Percentiles rank a stretch among this genome's conserved stretches.
These are phyloP conservation scores for Citrus sp. DNA, from an alignment of 345 rosid genomes.

Conservation along the genomic window DNA sequence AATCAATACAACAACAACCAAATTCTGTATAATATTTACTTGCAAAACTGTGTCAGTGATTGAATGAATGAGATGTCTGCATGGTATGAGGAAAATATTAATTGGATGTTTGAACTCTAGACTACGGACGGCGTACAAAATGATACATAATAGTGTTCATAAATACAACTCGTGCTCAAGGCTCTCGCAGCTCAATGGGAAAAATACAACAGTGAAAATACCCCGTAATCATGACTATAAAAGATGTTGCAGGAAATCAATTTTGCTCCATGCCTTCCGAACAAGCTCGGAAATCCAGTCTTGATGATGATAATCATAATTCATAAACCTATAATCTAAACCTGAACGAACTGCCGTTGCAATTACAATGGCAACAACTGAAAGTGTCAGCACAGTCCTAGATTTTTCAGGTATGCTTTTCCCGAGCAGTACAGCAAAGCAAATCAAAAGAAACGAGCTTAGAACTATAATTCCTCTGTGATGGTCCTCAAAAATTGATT, in stretches of 20 bases:
- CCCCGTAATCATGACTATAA: neutral
- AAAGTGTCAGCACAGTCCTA: neutral
- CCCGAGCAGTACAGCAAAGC: neutral
- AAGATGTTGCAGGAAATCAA: neutral
- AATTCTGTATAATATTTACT: too few relatives aligned
- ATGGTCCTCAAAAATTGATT: slow-evolving; percentile 10
- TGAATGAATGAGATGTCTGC: too few relatives aligned
- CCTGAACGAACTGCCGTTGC: slow-evolving; percentile 1
- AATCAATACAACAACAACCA: too few relatives aligned
- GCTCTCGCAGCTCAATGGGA: neutral
- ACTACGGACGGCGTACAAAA: too few relatives aligned
- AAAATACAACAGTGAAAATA: neutral
- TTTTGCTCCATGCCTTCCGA: neutral
- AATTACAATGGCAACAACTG: neutral
- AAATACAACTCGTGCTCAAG: neutral
- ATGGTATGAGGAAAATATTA: too few relatives aligned
- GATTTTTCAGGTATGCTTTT: neutral
- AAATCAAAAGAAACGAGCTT: slow-evolving; percentile 3
- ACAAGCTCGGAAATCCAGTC: neutral
- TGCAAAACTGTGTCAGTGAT: neutral
- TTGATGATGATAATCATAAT: neutral
- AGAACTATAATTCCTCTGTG: neutral
- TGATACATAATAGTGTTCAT: neutral
- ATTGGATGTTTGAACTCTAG: too few relatives aligned
- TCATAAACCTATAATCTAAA: neutral